phyloP scores from a whole-genome alignment of 2,329 filamentous ascomycete genomes.

The Fusarium sp. region DNA sequence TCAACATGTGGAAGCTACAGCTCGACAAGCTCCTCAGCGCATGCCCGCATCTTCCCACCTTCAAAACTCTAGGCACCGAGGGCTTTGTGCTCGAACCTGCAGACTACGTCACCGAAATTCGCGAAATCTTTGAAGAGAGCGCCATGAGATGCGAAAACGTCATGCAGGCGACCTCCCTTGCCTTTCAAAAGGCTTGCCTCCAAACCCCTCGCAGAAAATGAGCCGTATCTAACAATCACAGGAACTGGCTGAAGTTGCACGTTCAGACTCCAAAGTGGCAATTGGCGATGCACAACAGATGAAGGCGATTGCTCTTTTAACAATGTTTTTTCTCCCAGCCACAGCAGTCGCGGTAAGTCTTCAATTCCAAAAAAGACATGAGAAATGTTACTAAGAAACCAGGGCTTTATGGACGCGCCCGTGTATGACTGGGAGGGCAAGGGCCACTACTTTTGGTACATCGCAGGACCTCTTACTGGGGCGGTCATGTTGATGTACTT shows the following conservation, averaged over 20 bases:
- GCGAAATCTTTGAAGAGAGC: conserved; percentile 1
- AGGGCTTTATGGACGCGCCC: conserved; percentile 18
- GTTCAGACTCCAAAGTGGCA: conserved; percentile 1
- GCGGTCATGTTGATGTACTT: conserved; percentile 8
- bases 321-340: conserved; percentile 6
- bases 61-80: neutral
- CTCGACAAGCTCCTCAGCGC: neutral
- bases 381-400: neutral
- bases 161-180: conserved; percentile 1
- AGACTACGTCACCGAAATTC: neutral
- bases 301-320: conserved; percentile 15
- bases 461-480: conserved; percentile 11
- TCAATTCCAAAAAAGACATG: neutral
- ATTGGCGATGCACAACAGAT: conserved; percentile 15
- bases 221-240: neutral
- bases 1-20: neutral
- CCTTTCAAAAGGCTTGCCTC: conserved; percentile 12
- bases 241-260: conserved; percentile 6
- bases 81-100: conserved; percentile 7
- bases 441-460: conserved; percentile 14
- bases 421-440: conserved; percentile 14
- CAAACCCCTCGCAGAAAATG: no score
- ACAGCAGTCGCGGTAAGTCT: neutral
- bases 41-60: neutral
- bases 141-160: conserved; percentile 6